These are phyloP conservation scores for Circinella umbellata DNA, from an alignment of 371 early-diverging fungal genomes.

Conservation along the genomic window DNA sequence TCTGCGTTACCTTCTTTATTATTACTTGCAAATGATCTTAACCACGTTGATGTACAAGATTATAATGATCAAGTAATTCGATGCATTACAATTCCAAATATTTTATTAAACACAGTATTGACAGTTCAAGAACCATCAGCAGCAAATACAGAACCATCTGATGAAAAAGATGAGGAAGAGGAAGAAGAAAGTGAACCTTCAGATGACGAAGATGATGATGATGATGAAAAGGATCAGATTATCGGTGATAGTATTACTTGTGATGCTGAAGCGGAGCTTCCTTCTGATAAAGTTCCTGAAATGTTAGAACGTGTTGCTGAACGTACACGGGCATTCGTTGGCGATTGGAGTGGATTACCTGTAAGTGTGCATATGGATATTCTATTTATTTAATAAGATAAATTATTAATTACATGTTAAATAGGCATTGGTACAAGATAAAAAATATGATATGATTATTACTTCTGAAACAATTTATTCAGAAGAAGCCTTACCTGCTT, in stretches of 20 bases:
- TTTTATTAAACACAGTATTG: constrained; percentile 76
- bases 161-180: constrained; percentile 24
- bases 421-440: constrained; percentile 12
- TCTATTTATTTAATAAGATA: background rate
- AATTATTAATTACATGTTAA: background rate
- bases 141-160: constrained; percentile 28
- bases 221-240: constrained; percentile 53
- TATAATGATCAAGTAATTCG: constrained; percentile 90
- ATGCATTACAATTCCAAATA: constrained; percentile 89
- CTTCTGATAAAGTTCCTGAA: constrained; percentile 38
- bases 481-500: constrained; percentile 61
- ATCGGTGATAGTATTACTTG: constrained; percentile 48
- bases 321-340: constrained; percentile 66
- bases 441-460: constrained; percentile 81
- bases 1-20: constrained; percentile 86
- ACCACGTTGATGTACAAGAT: constrained; percentile 87
- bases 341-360: constrained; percentile 73
- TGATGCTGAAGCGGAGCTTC: constrained; percentile 57
- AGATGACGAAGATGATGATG: constrained; percentile 55
- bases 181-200: constrained; percentile 15
- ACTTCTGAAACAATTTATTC: constrained; percentile 96
- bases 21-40: constrained; percentile 55
- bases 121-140: constrained; percentile 34
- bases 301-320: constrained; percentile 42
- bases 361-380: constrained; percentile 21